Percentiles rank a stretch among this genome's conserved stretches.
Evolutionary conservation across 106 monocot species (phyloP).

Genomic region (Chionographis japonica): DNA sequence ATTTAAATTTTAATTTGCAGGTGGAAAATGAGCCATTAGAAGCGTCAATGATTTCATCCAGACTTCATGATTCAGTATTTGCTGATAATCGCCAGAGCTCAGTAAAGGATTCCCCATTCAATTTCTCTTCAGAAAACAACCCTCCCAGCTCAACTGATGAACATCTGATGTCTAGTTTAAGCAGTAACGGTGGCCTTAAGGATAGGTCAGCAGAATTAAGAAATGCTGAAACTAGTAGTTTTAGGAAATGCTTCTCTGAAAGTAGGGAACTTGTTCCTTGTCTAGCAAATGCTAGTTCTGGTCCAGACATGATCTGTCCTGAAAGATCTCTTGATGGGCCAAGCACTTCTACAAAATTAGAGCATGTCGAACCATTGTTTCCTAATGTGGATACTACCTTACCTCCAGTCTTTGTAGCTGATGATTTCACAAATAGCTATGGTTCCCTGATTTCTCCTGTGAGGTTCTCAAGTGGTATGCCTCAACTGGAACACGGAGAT

Average conservation of each 20-base stretch:
- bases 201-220: slow-evolving; percentile 6
- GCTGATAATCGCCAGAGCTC: slow-evolving; percentile 7
- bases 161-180: slow-evolving; percentile 8
- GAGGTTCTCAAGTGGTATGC: neutral
- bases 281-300: slow-evolving; percentile 15
- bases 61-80: slow-evolving; percentile 10
- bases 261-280: slow-evolving; percentile 27
- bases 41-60: neutral
- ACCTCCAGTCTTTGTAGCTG: slow-evolving; percentile 2
- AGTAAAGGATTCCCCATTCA: slow-evolving; percentile 14
- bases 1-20: slow-evolving; percentile 16
- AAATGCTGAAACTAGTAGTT: slow-evolving; percentile 18
- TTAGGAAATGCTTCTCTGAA: slow-evolving; percentile 25
- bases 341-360: slow-evolving; percentile 33
- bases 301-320: neutral
- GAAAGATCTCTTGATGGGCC: slow-evolving; percentile 20
- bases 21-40: slow-evolving; percentile 14
- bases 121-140: slow-evolving; percentile 1
- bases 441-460: slow-evolving; percentile 4
- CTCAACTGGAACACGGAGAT: slow-evolving; percentile 13
- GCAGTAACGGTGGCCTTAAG: slow-evolving; percentile 3
- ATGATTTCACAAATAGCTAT: slow-evolving; percentile 9
- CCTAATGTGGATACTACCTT: neutral
- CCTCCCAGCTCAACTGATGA: slow-evolving; percentile 10
- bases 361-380: slow-evolving; percentile 12